Base-by-base conservation (phyloP, 805 yeast species). In the Wickerhamomyces queroliae region DNA sequence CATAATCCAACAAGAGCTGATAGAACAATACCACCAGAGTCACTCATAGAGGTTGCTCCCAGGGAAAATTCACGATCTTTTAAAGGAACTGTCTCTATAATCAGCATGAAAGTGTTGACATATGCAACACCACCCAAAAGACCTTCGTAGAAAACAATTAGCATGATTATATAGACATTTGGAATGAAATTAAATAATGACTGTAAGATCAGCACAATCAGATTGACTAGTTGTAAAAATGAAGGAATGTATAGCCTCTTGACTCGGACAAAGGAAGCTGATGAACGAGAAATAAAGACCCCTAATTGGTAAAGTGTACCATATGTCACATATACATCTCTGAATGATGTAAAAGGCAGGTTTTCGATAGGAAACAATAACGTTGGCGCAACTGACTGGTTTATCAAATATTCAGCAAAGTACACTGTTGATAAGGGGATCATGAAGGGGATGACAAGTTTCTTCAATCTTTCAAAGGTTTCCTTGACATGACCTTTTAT, bases 351-450 rank as follows among this genome's bases (percentile, higher is more conserved):
- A 52, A 89, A 85, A 3, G 95, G 95, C 57, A 83, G 69, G 19
- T 74, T 70, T 1, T 78, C 75, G 4, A 88, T 51, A 0, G 91
- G 90, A 53, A 84, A 91, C 7, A 91, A 63, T 33, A 91, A 63
- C 0, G 97, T 90, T 2, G 98, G 97, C 0, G 95, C 72, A 1
- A 91, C 74, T 0, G 96, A 96, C 59, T 91, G 98, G 57, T 91
- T 91, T 43, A 91, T 91, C 18, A 81, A 67, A 55, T 91, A 91
- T 55, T 91, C 98, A 5, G 87, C 77, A 18, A 87, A 63, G 59
- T 91, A 93, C 1, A 91, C 99, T 0, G 89, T 61, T 42, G 83
- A 70, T 27, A 91, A 63, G 0, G 99, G 98, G 2, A 87, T 35
- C 91, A 91, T 89, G 53, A 74, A 91, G 0, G 89, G 89, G 2